Percentiles rank a stretch among this genome's conserved stretches.
These are phyloP conservation scores for Tuber umbilicatum DNA, from an alignment of 495 filamentous ascomycete genomes.

Conservation along the genomic window DNA sequence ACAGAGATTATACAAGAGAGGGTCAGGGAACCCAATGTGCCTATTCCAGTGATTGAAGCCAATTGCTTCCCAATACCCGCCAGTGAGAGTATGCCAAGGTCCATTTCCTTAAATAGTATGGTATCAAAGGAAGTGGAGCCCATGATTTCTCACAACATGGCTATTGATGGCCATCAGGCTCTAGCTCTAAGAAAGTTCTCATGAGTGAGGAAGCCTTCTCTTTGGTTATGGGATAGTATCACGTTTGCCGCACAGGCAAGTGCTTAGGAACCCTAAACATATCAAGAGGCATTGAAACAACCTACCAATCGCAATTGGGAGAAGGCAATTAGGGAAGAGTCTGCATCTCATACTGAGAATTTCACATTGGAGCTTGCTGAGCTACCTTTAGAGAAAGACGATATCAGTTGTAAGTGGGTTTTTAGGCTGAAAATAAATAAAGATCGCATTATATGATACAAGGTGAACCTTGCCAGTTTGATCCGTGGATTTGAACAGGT, in stretches of 20 bases:
- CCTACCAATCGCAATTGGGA: not conserved
- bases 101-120: not conserved
- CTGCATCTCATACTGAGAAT: not conserved
- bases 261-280: not conserved
- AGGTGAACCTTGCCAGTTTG: not conserved
- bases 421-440: not conserved
- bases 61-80: not conserved
- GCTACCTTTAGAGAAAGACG: too few relatives aligned
- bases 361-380: not conserved
- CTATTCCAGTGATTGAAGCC: too few relatives aligned
- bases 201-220: not conserved
- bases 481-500: not conserved
- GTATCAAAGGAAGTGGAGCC: not conserved
- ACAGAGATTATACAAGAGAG: too few relatives aligned
- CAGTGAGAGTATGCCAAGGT: not conserved
- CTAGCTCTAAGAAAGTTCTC: not conserved
- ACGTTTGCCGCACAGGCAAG: not conserved
- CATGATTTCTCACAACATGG: not conserved
- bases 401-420: too few relatives aligned
- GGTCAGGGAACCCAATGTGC: too few relatives aligned
- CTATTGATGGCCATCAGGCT: not conserved
- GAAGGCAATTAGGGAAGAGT: not conserved
- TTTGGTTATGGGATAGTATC: not conserved
- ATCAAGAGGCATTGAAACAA: not conserved
- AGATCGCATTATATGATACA: not conserved